These are phyloP conservation scores for Astragalus glycyphyllos DNA, from an alignment of 306 rosid genomes.

Conservation along the genomic window DNA sequence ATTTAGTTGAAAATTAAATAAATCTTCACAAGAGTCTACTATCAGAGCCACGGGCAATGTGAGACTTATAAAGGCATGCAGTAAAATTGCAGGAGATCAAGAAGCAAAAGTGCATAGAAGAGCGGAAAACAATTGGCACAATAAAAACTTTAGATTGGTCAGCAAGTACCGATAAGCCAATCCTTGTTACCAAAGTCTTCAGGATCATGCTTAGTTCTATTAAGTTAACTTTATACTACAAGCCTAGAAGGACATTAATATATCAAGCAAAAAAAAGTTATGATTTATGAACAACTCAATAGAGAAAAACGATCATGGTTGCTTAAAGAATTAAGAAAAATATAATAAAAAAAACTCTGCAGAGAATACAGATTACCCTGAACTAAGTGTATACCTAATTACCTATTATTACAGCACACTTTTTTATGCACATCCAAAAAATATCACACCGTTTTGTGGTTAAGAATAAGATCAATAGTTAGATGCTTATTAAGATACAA, in stretches of 20 bases:
- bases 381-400: background rate
- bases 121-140: background rate
- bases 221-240: background rate
- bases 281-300: conserved; percentile 24
- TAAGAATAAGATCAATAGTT: background rate
- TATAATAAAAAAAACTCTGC: too few species aligned
- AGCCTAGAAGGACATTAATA: background rate
- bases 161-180: conserved; percentile 5
- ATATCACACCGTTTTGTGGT: background rate
- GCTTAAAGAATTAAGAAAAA: too few species aligned
- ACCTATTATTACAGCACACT: too few species aligned
- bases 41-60: background rate
- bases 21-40: conserved; percentile 9
- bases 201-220: background rate
- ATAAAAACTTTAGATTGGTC: conserved; percentile 13
- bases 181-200: conserved; percentile 17
- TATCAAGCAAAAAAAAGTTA: conserved; percentile 13
- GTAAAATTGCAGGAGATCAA: background rate
- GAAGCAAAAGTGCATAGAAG: background rate
- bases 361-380: background rate
- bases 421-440: too few species aligned
- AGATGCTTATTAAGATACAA: background rate
- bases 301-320: background rate
- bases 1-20: background rate
- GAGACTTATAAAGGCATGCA: conserved; percentile 6